phyloP scores from a whole-genome alignment of 2,329 filamentous ascomycete genomes.

The Epichloe scottii region DNA sequence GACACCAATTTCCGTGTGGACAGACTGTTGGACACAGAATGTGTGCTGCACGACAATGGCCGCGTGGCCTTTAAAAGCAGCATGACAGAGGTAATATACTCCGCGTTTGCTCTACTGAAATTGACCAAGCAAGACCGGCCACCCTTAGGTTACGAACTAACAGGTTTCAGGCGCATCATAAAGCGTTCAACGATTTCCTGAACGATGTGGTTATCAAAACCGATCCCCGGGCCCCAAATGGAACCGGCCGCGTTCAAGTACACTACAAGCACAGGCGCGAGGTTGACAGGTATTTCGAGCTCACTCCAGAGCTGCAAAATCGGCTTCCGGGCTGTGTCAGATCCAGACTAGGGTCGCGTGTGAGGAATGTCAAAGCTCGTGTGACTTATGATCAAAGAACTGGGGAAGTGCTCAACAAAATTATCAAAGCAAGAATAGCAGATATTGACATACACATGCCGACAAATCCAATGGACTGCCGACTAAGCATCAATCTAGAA shows the following conservation, averaged over 20 bases:
- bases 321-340: constrained; percentile 53
- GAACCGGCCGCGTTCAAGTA: constrained; percentile 45
- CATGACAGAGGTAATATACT: constrained; percentile 66
- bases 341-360: constrained; percentile 39
- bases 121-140: neutral
- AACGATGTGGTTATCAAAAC: constrained; percentile 55
- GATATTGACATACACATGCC: constrained; percentile 85
- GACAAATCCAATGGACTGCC: constrained; percentile 67
- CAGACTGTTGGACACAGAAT: constrained; percentile 57
- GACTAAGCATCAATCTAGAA: constrained; percentile 90
- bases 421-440: constrained; percentile 80
- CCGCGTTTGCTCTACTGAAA: neutral
- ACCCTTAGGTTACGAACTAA: constrained; percentile 9
- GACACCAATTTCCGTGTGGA: constrained; percentile 57
- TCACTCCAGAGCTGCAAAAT: constrained; percentile 46
- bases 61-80: constrained; percentile 67
- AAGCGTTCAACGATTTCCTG: constrained; percentile 69
- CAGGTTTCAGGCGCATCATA: constrained; percentile 56
- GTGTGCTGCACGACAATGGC: constrained; percentile 48
- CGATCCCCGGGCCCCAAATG: constrained; percentile 37
- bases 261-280: constrained; percentile 75
- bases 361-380: constrained; percentile 34
- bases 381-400: constrained; percentile 68
- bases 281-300: constrained; percentile 70
- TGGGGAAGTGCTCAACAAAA: constrained; percentile 59